Evolutionary conservation across 306 rosid species (phyloP).

Genomic region (Sechiopsis laciniata): DNA sequence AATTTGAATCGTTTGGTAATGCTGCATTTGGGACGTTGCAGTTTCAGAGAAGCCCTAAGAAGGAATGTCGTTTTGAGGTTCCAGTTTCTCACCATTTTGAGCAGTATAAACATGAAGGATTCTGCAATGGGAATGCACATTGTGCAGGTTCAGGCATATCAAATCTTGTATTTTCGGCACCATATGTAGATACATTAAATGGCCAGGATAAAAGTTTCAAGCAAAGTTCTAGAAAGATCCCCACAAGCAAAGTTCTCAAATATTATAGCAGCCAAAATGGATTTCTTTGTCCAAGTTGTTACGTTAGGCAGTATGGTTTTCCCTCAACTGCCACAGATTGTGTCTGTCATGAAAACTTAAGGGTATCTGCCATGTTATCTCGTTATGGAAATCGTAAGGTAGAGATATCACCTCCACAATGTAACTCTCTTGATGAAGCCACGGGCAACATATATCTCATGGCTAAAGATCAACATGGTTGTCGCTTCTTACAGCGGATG

Average conservation of each 20-base stretch:
- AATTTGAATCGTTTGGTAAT: slow-evolving; percentile 29
- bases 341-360: background rate
- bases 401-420: slow-evolving; percentile 20
- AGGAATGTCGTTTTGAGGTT: slow-evolving; percentile 33
- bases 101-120: slow-evolving; percentile 27
- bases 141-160: slow-evolving; percentile 24
- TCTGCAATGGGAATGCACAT: slow-evolving; percentile 27
- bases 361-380: background rate
- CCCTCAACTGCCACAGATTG: background rate
- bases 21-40: slow-evolving; percentile 15
- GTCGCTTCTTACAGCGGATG: slow-evolving; percentile 50
- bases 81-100: slow-evolving; percentile 30
- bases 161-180: slow-evolving; percentile 25
- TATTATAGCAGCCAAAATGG: slow-evolving; percentile 8
- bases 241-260: slow-evolving; percentile 19
- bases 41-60: slow-evolving; percentile 22
- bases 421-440: slow-evolving; percentile 35
- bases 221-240: slow-evolving; percentile 33
- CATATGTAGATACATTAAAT: slow-evolving; percentile 18
- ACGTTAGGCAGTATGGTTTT: slow-evolving; percentile 24
- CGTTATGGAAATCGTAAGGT: slow-evolving; percentile 23
- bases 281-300: slow-evolving; percentile 12
- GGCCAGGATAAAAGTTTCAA: background rate
- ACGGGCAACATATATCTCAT: slow-evolving; percentile 35
- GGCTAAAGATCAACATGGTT: slow-evolving; percentile 70